Conservation (phyloP, 495 filamentous ascomycete species). For the Penicillium verhagenii region DNA sequence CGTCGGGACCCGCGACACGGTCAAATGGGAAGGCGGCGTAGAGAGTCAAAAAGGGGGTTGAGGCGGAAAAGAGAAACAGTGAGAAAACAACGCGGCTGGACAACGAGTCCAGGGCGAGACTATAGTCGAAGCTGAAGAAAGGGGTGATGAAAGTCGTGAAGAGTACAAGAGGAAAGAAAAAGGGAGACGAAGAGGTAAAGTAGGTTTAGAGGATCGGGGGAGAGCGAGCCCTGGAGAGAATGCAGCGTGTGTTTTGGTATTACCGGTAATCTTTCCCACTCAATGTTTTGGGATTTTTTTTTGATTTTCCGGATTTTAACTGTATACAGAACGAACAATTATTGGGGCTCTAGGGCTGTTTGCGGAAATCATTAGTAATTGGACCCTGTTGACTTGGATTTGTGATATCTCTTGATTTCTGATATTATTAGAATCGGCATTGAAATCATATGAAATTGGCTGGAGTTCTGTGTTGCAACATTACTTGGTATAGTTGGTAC, state of each 20-base stretch:
- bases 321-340: background rate
- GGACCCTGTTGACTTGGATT: background rate
- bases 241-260: slow-evolving; percentile 4
- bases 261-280: background rate
- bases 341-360: background rate
- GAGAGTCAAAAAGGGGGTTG: slow-evolving; percentile 3
- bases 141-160: slow-evolving; percentile 9
- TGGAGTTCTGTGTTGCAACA: background rate
- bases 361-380: background rate
- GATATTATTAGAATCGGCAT: too few species aligned
- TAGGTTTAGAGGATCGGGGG: slow-evolving; percentile 7
- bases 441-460: background rate
- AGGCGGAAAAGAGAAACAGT: slow-evolving; percentile 6
- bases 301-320: background rate
- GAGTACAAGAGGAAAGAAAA: slow-evolving; percentile 15
- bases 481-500: background rate
- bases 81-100: slow-evolving; percentile 27
- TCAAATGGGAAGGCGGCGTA: slow-evolving; percentile 14
- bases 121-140: slow-evolving; percentile 12
- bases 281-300: background rate
- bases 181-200: slow-evolving; percentile 16
- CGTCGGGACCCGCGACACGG: slow-evolving; percentile 40
- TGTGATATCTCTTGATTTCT: background rate
- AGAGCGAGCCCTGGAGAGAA: background rate
- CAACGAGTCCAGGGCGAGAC: slow-evolving; percentile 26